phyloP scores from a whole-genome alignment of 1,284 basidiomycete genomes.

The Bondarzewia mesenterica region DNA sequence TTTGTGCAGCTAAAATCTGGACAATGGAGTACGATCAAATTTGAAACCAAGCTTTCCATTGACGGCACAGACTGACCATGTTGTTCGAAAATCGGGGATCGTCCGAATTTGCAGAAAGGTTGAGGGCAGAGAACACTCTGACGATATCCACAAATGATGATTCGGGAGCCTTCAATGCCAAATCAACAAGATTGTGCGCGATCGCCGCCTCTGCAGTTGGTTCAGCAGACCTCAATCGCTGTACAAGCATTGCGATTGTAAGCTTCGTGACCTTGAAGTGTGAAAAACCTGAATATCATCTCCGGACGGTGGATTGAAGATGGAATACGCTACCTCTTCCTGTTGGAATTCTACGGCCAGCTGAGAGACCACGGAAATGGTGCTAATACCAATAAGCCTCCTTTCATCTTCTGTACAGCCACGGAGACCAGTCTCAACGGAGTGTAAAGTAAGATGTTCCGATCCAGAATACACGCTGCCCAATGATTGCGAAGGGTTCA shows the following conservation, averaged over 20 bases:
- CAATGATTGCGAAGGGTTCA: slow-evolving; percentile 28
- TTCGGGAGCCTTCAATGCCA: slow-evolving; percentile 76
- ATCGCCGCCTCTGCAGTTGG: slow-evolving; percentile 86
- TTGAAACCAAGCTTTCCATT: too few relatives aligned
- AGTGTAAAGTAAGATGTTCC: slow-evolving; percentile 41
- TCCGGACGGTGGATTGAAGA: neutral
- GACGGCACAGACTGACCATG: slow-evolving; percentile 40
- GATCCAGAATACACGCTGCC: slow-evolving; percentile 25
- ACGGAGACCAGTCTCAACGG: slow-evolving; percentile 52
- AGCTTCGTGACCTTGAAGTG: slow-evolving; percentile 64
- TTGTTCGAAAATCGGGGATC: slow-evolving; percentile 83
- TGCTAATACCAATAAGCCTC: slow-evolving; percentile 79
- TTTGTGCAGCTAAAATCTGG: slow-evolving; percentile 82
- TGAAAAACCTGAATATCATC: neutral
- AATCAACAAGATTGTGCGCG: slow-evolving; percentile 84
- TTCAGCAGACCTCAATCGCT: slow-evolving; percentile 79
- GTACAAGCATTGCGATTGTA: slow-evolving; percentile 88
- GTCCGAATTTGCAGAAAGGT: slow-evolving; percentile 76
- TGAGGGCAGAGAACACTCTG: slow-evolving; percentile 80
- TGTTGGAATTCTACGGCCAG: slow-evolving; percentile 77
- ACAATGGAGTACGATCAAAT: neutral
- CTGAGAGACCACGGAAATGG: slow-evolving; percentile 82
- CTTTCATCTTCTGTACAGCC: slow-evolving; percentile 80
- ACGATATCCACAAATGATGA: slow-evolving; percentile 82
- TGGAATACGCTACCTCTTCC: slow-evolving; percentile 56